Percentiles rank a stretch among this genome's conserved stretches.
Evolutionary conservation across 768 basidiomycete genomes (phyloP).

Genomic region (Podaxis carcinomalis): DNA sequence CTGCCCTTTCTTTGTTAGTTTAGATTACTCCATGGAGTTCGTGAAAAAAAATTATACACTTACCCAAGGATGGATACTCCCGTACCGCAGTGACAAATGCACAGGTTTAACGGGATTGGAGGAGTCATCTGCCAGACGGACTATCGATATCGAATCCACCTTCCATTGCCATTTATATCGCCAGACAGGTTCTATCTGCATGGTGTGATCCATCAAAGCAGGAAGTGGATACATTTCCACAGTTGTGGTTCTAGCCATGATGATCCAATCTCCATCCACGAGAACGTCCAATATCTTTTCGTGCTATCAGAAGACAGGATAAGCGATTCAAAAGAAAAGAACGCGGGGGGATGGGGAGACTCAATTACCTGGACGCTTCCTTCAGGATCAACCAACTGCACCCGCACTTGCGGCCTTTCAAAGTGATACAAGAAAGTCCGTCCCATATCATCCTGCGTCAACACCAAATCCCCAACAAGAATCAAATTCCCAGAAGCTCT

Average conservation of each 20-base stretch:
- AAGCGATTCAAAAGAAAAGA: background rate
- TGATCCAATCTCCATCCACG: slow-evolving; percentile 36
- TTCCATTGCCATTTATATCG: slow-evolving; percentile 50
- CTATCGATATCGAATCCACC: slow-evolving; percentile 43
- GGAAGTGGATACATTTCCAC: slow-evolving; percentile 40
- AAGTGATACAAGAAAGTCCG: slow-evolving; percentile 7
- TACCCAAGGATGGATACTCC: slow-evolving; percentile 55
- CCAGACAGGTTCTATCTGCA: slow-evolving; percentile 37
- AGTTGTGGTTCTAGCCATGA: slow-evolving; percentile 39
- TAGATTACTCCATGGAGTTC: background rate
- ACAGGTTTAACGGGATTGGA: slow-evolving; percentile 17
- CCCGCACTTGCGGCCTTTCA: background rate
- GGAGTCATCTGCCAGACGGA: slow-evolving; percentile 15
- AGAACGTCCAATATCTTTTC: slow-evolving; percentile 37
- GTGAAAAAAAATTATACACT: slow-evolving; percentile 7
- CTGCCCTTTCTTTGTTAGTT: slow-evolving; percentile 21
- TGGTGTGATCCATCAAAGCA: slow-evolving; percentile 16
- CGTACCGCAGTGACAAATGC: slow-evolving; percentile 55
- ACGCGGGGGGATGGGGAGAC: background rate
- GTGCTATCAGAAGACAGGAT: slow-evolving; percentile 20
- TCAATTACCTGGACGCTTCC: slow-evolving; percentile 21
- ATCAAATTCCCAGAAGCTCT: slow-evolving; percentile 3
- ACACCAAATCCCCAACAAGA: slow-evolving; percentile 2
- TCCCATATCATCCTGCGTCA: slow-evolving; percentile 8
- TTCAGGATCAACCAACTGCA: slow-evolving; percentile 13